phyloP scores from a whole-genome alignment of 805 yeast species.

The Candida sakaeoensis region DNA sequence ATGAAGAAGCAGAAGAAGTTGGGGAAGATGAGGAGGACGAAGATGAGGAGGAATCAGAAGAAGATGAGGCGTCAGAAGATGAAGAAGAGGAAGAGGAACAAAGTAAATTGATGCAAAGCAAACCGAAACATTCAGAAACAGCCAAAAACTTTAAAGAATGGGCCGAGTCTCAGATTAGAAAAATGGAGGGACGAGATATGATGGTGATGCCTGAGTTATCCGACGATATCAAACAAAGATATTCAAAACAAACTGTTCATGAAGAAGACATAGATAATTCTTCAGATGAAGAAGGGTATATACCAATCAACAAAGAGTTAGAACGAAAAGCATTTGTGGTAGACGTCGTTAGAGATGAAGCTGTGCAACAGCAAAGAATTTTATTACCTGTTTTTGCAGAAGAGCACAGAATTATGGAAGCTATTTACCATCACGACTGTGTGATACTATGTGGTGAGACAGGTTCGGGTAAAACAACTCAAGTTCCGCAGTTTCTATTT shows the following conservation, averaged over 20 bases:
- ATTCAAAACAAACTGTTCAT: slow-evolving; percentile 51
- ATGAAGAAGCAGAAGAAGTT: slow-evolving; percentile 15
- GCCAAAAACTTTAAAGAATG: slow-evolving; percentile 71
- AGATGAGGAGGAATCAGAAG: slow-evolving; percentile 27
- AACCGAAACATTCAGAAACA: slow-evolving; percentile 42
- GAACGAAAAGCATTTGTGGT: slow-evolving; percentile 65
- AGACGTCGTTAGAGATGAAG: slow-evolving; percentile 59
- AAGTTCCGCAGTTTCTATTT: slow-evolving; percentile 91
- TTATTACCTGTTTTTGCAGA: slow-evolving; percentile 84
- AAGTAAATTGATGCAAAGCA: slow-evolving; percentile 33
- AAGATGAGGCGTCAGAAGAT: slow-evolving; percentile 26
- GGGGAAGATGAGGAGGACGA: slow-evolving; percentile 31
- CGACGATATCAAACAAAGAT: slow-evolving; percentile 40
- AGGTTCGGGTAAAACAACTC: slow-evolving; percentile 98
- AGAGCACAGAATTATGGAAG: slow-evolving; percentile 94
- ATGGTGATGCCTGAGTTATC: slow-evolving; percentile 42
- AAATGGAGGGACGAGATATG: slow-evolving; percentile 54
- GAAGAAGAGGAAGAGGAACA: slow-evolving; percentile 28
- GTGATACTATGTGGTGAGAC: slow-evolving; percentile 95
- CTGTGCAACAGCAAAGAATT: slow-evolving; percentile 64
- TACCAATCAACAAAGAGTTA: slow-evolving; percentile 53
- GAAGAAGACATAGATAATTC: slow-evolving; percentile 72
- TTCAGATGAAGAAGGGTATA: slow-evolving; percentile 55
- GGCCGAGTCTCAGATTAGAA: slow-evolving; percentile 75
- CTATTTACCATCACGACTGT: slow-evolving; percentile 86